Base-by-base conservation (phyloP, 306 rosid species). In the Prunus padus region DNA sequence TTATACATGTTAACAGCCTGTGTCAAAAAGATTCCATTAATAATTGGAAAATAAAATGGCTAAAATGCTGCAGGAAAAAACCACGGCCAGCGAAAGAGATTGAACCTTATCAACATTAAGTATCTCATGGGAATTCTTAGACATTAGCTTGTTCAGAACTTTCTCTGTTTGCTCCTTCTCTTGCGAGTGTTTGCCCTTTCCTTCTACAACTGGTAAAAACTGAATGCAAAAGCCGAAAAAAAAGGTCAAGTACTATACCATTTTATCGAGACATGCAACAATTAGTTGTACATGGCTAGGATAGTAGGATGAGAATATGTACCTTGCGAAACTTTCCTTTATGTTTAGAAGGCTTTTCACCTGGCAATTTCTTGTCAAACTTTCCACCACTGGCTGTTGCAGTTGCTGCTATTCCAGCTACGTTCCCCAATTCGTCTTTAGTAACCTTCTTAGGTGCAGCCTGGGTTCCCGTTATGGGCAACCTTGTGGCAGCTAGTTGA, bases 331-430 rank as follows among this genome's bases (percentile, higher is more conserved):
- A 82, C 87, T 92, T 95, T 83, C 97, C 97, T 81, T 85, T 42
- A 76, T 95, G 96, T 75, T 85, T 84, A 8, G 89, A 82, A 74
- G 94, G 89, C 83, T 88, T 95, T 84, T 95, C 98, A 11, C 99
- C 99, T 0, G 85, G 74, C 72, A 95, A 82, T 82, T 89, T 95
- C 86, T 89, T 92, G 84, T 95, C 99, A 78, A 92, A 95, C 74
- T 95, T 95, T 45, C 99, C 99, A 61, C 97, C 98, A 66, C 98
- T 95, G 59, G 97, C 98, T 11, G 97, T 92, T 30, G 99, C 82
- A 69, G 91, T 83, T 86, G 97, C 89, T 46, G 97, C 99, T 59
- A 90, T 49, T 77, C 99, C 97, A 16, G 99, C 97, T 19, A 89
- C 93, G 78, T 73, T 83, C 49, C 96, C 89, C 9, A 94, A 89